Percentiles rank a stretch among this genome's conserved stretches.
Evolutionary conservation across 495 filamentous ascomycete genomes (phyloP).

Genomic region (Hypoxylon trugodes): DNA sequence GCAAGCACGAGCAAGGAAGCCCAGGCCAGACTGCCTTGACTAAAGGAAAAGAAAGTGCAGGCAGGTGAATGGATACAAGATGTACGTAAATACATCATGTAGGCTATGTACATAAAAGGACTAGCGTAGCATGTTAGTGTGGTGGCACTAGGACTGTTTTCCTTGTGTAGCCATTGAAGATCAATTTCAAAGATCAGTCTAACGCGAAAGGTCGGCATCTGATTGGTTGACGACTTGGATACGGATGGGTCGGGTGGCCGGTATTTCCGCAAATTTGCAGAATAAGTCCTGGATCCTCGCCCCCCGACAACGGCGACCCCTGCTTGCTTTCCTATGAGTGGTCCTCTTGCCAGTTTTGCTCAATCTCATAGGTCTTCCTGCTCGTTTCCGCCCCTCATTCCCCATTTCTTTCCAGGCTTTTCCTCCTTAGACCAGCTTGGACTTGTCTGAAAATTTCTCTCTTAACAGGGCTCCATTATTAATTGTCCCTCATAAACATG

Average conservation of each 20-base stretch:
- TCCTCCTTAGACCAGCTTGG: conserved; percentile 6
- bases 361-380: conserved; percentile 10
- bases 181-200: conserved; percentile 41
- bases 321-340: conserved; percentile 17
- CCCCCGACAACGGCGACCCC: conserved; percentile 32
- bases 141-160: conserved; percentile 42
- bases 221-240: conserved; percentile 32
- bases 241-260: conserved; percentile 45
- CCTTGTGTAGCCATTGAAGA: conserved; percentile 41
- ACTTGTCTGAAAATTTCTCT: conserved; percentile 19
- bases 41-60: conserved; percentile 7
- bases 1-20: background rate
- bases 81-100: conserved; percentile 18
- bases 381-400: conserved; percentile 33
- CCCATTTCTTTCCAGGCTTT: conserved; percentile 35
- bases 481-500: conserved; percentile 36
- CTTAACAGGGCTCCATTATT: conserved; percentile 32
- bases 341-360: background rate
- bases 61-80: conserved; percentile 4
- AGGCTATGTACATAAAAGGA: conserved; percentile 30
- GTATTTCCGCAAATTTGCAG: conserved; percentile 49
- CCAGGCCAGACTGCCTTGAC: conserved; percentile 11
- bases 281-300: conserved; percentile 13
- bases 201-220: conserved; percentile 2
- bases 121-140: conserved; percentile 32